phyloP scores from a whole-genome alignment of 768 basidiomycete genomes.

The Nevesoporus exiguus region DNA sequence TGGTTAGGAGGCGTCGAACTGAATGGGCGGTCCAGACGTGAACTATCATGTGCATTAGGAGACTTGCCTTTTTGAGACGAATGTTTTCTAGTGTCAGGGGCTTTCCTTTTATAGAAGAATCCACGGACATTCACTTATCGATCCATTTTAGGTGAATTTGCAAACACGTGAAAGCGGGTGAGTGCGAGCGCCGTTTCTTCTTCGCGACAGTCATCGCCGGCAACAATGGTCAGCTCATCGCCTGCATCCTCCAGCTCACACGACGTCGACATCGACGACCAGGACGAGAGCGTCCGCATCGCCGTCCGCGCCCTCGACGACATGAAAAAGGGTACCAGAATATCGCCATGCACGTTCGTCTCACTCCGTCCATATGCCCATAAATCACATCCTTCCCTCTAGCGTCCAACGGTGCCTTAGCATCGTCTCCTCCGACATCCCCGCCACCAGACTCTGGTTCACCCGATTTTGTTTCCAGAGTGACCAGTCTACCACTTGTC shows the following conservation, averaged over 20 bases:
- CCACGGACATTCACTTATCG: background rate
- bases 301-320: conserved; percentile 74
- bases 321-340: conserved; percentile 55
- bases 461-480: conserved; percentile 47
- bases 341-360: conserved; percentile 15
- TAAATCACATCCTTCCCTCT: conserved; percentile 1
- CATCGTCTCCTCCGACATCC: conserved; percentile 12
- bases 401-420: conserved; percentile 14
- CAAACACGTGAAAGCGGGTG: conserved; percentile 26
- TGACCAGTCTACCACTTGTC: conserved; percentile 70
- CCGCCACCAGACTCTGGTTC: conserved; percentile 9
- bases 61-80: conserved; percentile 7
- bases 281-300: conserved; percentile 77
- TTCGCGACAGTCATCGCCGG: background rate
- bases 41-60: background rate
- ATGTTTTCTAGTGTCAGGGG: background rate
- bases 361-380: background rate
- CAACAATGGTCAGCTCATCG: conserved; percentile 15
- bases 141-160: background rate
- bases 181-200: background rate
- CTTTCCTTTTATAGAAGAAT: conserved; percentile 4
- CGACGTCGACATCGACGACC: conserved; percentile 44
- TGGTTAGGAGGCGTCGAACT: conserved; percentile 6
- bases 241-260: conserved; percentile 8
- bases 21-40: conserved; percentile 1